Evolutionary conservation across 2,329 filamentous ascomycete genomes (phyloP).

Genomic region (Penicillium hordei): DNA sequence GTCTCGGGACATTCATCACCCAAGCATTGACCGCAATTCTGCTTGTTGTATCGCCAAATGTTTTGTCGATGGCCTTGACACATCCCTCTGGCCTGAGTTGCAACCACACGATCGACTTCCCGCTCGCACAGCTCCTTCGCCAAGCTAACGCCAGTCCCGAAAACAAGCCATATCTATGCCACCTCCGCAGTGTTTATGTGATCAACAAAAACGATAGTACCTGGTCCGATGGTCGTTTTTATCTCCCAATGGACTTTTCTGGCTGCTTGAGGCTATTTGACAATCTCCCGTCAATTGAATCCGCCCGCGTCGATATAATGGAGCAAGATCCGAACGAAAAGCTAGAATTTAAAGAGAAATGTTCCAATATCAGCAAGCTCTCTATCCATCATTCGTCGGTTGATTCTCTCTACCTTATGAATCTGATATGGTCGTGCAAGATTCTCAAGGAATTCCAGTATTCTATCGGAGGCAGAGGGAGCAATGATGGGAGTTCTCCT

Average conservation of each 20-base stretch:
- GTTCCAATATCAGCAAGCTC: slow-evolving; percentile 20
- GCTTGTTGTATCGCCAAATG: slow-evolving; percentile 22
- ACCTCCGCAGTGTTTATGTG: slow-evolving; percentile 17
- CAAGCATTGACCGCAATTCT: slow-evolving; percentile 23
- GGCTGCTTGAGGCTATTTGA: slow-evolving; percentile 12
- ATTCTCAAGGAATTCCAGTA: slow-evolving; percentile 18
- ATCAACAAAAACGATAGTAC: neutral
- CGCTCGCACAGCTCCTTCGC: slow-evolving; percentile 16
- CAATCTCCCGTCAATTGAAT: slow-evolving; percentile 23
- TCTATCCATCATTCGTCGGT: slow-evolving; percentile 16
- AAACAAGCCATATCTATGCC: slow-evolving; percentile 12
- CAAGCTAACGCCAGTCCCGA: slow-evolving; percentile 3
- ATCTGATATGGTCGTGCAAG: slow-evolving; percentile 18
- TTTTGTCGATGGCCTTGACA: slow-evolving; percentile 17
- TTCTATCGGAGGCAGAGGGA: slow-evolving; percentile 17
- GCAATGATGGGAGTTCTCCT: neutral
- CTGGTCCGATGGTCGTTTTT: slow-evolving; percentile 8
- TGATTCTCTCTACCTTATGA: slow-evolving; percentile 4
- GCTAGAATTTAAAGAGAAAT: neutral
- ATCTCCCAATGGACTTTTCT: slow-evolving; percentile 13
- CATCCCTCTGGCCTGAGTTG: neutral
- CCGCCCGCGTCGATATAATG: slow-evolving; percentile 15
- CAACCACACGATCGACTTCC: neutral
- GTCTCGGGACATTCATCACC: slow-evolving; percentile 7
- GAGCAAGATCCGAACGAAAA: neutral